phyloP scores from a whole-genome alignment of 192 early-diverging fungal genomes.

The Neocallimastix lanati region DNA sequence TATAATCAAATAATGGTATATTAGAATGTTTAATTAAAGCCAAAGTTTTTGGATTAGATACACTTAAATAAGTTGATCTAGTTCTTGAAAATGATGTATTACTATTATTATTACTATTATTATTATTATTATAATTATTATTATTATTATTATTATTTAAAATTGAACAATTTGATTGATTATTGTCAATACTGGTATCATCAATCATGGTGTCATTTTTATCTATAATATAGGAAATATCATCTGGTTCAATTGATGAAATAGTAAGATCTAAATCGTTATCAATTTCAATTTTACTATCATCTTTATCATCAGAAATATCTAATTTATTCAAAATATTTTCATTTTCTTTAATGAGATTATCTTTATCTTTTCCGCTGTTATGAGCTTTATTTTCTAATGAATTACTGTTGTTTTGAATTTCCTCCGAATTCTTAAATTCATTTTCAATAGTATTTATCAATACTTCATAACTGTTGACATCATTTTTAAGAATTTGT shows the following conservation, averaged over 20 bases:
- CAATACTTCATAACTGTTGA: not conserved
- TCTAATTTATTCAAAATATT: too few species aligned
- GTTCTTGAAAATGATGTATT: not conserved
- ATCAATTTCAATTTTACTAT: too few species aligned
- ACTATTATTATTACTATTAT: too few species aligned
- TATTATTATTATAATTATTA: not conserved
- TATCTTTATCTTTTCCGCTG: too few species aligned
- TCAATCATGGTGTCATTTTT: not conserved
- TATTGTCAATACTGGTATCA: not conserved
- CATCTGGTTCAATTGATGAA: not conserved
- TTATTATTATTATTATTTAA: too few species aligned
- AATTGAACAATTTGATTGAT: not conserved
- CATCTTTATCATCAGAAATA: too few species aligned
- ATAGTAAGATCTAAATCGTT: too few species aligned
- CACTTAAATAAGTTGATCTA: not conserved
- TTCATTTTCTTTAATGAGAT: too few species aligned
- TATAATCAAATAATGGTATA: not conserved
- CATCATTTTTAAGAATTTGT: not conserved
- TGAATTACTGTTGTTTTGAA: not conserved
- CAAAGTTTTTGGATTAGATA: not conserved
- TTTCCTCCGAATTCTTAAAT: not conserved
- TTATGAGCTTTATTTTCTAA: too few species aligned
- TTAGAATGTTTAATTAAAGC: not conserved
- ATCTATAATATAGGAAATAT: not conserved
- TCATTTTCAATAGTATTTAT: not conserved